phyloP scores from a whole-genome alignment of 805 yeast species.

The Starmerella apicola region DNA sequence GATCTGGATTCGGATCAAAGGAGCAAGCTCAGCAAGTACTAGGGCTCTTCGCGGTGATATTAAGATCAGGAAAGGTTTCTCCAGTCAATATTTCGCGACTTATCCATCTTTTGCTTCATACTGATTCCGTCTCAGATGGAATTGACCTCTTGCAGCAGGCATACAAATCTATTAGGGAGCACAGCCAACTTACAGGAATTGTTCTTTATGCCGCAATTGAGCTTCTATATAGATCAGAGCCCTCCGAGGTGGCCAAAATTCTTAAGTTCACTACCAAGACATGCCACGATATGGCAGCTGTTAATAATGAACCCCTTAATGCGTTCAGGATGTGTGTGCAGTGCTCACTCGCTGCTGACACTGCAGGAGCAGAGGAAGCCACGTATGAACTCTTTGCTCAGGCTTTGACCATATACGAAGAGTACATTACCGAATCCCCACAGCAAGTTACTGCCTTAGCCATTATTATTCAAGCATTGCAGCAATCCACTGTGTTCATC shows the following conservation, averaged over 20 bases:
- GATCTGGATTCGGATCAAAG: constrained; percentile 14
- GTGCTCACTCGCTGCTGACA: constrained; percentile 71
- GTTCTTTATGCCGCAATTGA: constrained; percentile 50
- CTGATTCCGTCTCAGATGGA: constrained; percentile 36
- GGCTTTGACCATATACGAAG: constrained; percentile 75
- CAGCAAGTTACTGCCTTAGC: constrained; percentile 43
- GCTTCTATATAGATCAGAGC: constrained; percentile 23
- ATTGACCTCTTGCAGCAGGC: constrained; percentile 36
- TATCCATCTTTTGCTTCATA: constrained; percentile 45
- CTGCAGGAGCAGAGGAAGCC: constrained; percentile 53
- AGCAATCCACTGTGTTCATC: constrained; percentile 39
- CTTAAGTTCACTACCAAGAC: constrained; percentile 64
- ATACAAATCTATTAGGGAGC: constrained; percentile 39
- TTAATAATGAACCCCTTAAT: constrained; percentile 24
- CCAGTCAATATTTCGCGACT: constrained; percentile 43
- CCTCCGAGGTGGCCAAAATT: constrained; percentile 22
- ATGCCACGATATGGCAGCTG: constrained; percentile 44
- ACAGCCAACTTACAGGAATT: constrained; percentile 61
- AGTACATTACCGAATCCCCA: constrained; percentile 40
- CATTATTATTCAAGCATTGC: constrained; percentile 39
- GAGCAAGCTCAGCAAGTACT: constrained; percentile 51
- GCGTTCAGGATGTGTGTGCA: constrained; percentile 40
- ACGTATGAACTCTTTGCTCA: constrained; percentile 82
- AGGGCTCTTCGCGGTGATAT: constrained; percentile 43
- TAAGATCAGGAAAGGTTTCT: constrained; percentile 30